Evolutionary conservation across 192 early-diverging fungal genomes (phyloP).

Genomic region (Haplosporangium gracile): DNA sequence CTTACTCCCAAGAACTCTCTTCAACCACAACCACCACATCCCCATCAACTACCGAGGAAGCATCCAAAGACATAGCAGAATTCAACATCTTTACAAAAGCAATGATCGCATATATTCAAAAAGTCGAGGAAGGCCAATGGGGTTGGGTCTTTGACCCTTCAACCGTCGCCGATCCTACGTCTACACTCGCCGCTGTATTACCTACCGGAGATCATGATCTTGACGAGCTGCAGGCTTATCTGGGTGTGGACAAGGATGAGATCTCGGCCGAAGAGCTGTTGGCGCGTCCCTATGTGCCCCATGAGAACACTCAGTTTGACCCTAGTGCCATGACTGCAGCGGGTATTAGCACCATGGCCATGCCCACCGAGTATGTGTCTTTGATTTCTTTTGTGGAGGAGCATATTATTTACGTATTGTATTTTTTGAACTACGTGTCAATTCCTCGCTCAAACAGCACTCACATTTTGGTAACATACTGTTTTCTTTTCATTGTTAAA

Average conservation of each 20-base stretch:
- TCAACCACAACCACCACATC: background rate
- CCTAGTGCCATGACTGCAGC: constrained; percentile 35
- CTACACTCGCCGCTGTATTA: background rate
- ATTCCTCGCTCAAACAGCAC: background rate
- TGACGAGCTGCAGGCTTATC: constrained; percentile 43
- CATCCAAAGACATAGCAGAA: constrained; percentile 25
- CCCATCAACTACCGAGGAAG: background rate
- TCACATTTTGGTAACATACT: too few relatives aligned
- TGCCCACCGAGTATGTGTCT: constrained; percentile 24
- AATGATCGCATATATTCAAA: constrained; percentile 38
- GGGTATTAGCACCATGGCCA: constrained; percentile 61
- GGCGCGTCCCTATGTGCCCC: constrained; percentile 42
- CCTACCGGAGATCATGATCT: constrained; percentile 41
- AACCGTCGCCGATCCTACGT: background rate
- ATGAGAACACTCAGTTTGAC: constrained; percentile 12
- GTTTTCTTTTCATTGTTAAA: background rate
- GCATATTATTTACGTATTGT: background rate
- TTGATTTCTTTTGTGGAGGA: background rate
- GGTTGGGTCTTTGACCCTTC: constrained; percentile 40
- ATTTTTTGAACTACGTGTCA: constrained; percentile 1
- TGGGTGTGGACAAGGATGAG: constrained; percentile 47
- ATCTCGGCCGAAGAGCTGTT: constrained; percentile 47
- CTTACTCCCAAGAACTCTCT: constrained; percentile 20
- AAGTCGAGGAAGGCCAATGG: constrained; percentile 48
- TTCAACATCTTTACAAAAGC: constrained; percentile 20